Conservation (phyloP, 1,284 basidiomycete species). For the Microbotryum violaceum region DNA sequence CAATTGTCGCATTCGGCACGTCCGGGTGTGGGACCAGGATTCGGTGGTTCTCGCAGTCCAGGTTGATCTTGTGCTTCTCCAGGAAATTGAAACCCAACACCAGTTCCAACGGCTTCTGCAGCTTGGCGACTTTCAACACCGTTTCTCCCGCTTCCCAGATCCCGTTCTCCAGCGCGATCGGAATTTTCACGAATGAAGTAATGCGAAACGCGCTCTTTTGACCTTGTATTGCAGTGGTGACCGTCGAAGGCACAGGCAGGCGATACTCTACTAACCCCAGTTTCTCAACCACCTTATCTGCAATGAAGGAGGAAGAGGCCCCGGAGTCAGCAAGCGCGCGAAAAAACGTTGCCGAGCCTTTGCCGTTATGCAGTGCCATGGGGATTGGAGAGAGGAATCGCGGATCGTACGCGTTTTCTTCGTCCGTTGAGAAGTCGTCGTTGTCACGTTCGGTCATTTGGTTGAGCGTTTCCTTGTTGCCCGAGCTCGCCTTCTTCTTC, state of each 20-base stretch:
- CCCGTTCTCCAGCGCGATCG: not conserved
- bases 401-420: not conserved
- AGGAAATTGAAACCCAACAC: slow-evolving; percentile 7
- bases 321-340: slow-evolving; percentile 8
- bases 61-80: not conserved
- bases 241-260: not conserved
- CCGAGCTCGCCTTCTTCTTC: not conserved
- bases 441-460: not conserved
- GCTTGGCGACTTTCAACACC: not conserved
- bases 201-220: not conserved
- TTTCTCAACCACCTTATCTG: slow-evolving; percentile 2
- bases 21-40: not conserved
- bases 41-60: not conserved
- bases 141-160: not conserved
- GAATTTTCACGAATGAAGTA: not conserved
- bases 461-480: not conserved
- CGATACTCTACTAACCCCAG: not conserved
- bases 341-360: slow-evolving; percentile 1
- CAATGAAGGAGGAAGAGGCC: slow-evolving; percentile 1
- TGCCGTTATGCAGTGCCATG: not conserved
- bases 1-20: not conserved
- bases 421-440: not conserved
- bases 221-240: slow-evolving; percentile 3
- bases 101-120: slow-evolving; percentile 5
- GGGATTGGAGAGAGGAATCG: not conserved